These are phyloP conservation scores for Populus simonii DNA, from an alignment of 345 rosid genomes.

Conservation along the genomic window DNA sequence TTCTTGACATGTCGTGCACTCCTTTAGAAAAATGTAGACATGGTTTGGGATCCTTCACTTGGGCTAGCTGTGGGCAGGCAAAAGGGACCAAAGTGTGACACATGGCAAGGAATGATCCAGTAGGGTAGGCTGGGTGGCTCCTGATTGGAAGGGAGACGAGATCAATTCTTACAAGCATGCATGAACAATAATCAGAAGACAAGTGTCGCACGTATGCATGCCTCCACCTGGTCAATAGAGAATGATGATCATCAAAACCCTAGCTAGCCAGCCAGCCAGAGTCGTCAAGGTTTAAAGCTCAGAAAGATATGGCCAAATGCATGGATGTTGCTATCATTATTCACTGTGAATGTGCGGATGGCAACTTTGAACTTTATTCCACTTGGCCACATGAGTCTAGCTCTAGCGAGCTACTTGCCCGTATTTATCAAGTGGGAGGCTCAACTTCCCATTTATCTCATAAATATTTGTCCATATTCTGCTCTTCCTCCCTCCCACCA, in stretches of 20 bases:
- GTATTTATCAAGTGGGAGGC: not conserved
- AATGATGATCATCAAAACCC: not conserved
- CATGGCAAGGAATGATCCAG: not conserved
- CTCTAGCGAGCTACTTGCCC: not conserved
- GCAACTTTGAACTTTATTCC: not conserved
- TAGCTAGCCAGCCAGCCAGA: not conserved
- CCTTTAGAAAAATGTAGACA: no score
- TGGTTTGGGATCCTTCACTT: not conserved
- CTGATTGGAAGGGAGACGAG: not conserved
- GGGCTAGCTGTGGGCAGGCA: not conserved
- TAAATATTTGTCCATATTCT: not conserved
- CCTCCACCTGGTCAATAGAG: not conserved
- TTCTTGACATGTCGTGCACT: no score
- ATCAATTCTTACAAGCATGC: not conserved
- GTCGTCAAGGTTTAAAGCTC: not conserved
- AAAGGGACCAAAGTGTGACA: not conserved
- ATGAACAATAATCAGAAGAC: not conserved
- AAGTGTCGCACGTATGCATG: not conserved
- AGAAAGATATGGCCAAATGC: not conserved
- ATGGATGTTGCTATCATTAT: not conserved
- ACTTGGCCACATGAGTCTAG: not conserved
- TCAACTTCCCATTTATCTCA: not conserved
- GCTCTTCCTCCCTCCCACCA: not conserved
- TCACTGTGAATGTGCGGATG: not conserved
- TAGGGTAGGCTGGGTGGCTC: not conserved